phyloP scores from a whole-genome alignment of 805 yeast species.

The Suhomyces tanzawaensis region DNA sequence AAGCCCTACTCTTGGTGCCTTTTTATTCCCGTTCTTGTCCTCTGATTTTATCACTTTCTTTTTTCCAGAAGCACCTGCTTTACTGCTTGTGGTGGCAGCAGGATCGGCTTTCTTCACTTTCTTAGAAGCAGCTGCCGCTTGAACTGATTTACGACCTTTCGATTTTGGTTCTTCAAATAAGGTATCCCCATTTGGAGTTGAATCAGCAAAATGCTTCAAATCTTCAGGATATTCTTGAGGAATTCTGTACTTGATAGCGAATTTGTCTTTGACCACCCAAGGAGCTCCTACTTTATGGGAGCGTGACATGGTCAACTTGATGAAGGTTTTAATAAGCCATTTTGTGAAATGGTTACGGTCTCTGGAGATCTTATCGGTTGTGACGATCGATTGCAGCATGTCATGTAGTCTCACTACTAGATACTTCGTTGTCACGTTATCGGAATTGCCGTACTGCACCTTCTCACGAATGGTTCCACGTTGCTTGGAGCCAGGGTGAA shows the following conservation, averaged over 20 bases:
- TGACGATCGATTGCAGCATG: constrained; percentile 62
- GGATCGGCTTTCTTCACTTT: background rate
- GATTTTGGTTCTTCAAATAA: constrained; percentile 16
- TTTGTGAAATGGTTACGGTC: constrained; percentile 88
- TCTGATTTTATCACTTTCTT: background rate
- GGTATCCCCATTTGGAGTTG: constrained; percentile 33
- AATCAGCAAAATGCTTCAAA: constrained; percentile 38
- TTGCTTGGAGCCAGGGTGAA: constrained; percentile 24
- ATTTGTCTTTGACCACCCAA: constrained; percentile 85
- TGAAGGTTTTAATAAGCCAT: constrained; percentile 83
- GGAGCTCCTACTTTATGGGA: constrained; percentile 90
- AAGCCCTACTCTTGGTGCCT: background rate
- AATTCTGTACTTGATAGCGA: constrained; percentile 67
- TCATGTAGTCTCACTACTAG: constrained; percentile 60
- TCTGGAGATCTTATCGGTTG: constrained; percentile 69
- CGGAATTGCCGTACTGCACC: constrained; percentile 64
- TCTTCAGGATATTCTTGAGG: constrained; percentile 58
- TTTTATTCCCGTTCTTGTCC: background rate
- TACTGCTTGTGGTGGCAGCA: background rate
- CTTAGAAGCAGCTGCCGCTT: constrained; percentile 2
- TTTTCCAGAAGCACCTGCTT: background rate
- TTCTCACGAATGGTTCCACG: constrained; percentile 78
- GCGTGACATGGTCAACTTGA: constrained; percentile 73
- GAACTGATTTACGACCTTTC: background rate
- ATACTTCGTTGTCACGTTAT: constrained; percentile 51